A percentile compares a stretch with the other conserved stretches of the same genome.
phyloP scores from a whole-genome alignment of 177 flowering plant species.

The Vitis hybrid region DNA sequence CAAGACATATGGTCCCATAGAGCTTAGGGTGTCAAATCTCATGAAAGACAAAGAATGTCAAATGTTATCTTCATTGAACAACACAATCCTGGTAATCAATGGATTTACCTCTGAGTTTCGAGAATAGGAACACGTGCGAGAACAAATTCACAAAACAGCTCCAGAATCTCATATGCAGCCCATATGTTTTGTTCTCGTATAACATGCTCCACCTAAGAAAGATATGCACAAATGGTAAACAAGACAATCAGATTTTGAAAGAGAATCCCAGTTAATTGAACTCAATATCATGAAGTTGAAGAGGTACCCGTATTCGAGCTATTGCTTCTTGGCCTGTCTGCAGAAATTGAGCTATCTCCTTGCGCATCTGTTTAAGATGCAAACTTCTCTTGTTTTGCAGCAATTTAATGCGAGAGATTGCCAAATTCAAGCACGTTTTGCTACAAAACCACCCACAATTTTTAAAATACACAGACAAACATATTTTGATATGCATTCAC shows the following conservation, averaged over 20 bases:
- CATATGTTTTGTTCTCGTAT: slow-evolving; percentile 78
- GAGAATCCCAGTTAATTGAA: not conserved
- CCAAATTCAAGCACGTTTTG: slow-evolving; percentile 83
- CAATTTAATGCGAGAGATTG: slow-evolving; percentile 85
- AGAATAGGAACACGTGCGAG: slow-evolving; percentile 93
- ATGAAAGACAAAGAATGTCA: not conserved
- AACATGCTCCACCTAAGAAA: slow-evolving; percentile 86
- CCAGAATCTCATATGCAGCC: slow-evolving; percentile 90
- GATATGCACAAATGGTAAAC: not conserved
- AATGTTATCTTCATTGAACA: not conserved
- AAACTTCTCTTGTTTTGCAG: slow-evolving; percentile 85
- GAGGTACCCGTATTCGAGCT: slow-evolving; percentile 81
- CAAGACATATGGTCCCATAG: too few species aligned
- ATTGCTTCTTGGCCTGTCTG: slow-evolving; percentile 92
- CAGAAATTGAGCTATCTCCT: slow-evolving; percentile 89
- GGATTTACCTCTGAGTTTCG: slow-evolving; percentile 74
- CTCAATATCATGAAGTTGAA: not conserved
- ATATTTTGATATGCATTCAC: not conserved
- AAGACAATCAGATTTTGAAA: not conserved
- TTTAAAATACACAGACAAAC: not conserved
- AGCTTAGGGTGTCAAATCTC: too few species aligned
- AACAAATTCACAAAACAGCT: slow-evolving; percentile 92
- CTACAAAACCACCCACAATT: slow-evolving; percentile 38
- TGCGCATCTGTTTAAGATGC: slow-evolving; percentile 82
- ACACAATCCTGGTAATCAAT: not conserved